Percentiles rank a stretch among this genome's conserved stretches.
These are phyloP conservation scores for Talaromyces ruber DNA, from an alignment of 495 filamentous ascomycete genomes.

Conservation along the genomic window DNA sequence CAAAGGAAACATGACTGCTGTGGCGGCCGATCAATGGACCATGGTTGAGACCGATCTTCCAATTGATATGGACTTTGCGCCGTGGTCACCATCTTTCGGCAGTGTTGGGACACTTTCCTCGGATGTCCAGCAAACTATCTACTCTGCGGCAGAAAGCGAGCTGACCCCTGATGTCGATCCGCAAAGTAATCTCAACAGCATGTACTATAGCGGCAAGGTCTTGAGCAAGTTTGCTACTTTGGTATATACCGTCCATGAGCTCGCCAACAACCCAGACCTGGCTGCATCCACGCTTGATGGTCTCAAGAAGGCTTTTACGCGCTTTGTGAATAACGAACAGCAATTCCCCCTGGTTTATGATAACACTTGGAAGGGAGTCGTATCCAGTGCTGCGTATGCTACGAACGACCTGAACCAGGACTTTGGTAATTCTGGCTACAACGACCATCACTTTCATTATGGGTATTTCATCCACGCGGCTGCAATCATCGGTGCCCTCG, in stretches of 20 bases:
- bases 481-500: conserved; percentile 74
- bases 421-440: conserved; percentile 82
- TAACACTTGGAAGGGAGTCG: conserved; percentile 73
- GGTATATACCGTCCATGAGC: conserved; percentile 57
- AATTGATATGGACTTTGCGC: conserved; percentile 60
- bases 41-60: conserved; percentile 71
- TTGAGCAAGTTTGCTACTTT: conserved; percentile 79
- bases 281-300: conserved; percentile 54
- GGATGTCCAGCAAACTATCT: conserved; percentile 44
- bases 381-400: conserved; percentile 71
- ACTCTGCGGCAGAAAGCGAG: conserved; percentile 52
- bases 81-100: conserved; percentile 55
- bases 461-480: conserved; percentile 85
- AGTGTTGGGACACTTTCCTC: conserved; percentile 41
- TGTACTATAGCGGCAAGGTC: conserved; percentile 95
- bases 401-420: conserved; percentile 63
- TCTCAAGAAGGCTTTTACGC: conserved; percentile 68
- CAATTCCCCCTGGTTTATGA: conserved; percentile 75
- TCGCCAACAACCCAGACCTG: conserved; percentile 51
- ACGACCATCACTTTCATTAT: conserved; percentile 95
- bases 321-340: conserved; percentile 71
- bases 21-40: conserved; percentile 70
- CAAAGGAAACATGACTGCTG: conserved; percentile 70
- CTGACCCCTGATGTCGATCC: conserved; percentile 58
- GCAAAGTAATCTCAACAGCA: conserved; percentile 73